Conservation (phyloP, 352 stramenopile genomes). For the Detonula confervacea region DNA sequence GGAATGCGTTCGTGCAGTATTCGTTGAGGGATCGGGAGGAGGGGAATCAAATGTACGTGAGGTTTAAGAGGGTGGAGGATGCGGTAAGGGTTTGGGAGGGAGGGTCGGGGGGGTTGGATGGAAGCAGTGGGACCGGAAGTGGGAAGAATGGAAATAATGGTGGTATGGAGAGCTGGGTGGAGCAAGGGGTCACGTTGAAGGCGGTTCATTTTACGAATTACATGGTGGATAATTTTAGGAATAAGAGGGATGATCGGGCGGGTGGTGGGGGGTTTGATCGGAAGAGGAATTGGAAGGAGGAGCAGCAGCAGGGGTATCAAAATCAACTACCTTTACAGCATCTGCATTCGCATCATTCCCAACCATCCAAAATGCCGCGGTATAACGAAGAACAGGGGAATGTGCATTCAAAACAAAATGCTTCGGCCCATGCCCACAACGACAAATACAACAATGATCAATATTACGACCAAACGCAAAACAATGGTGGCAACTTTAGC, state of each 20-base stretch:
- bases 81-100: slow-evolving; percentile 30
- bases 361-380: slow-evolving; percentile 33
- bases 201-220: slow-evolving; percentile 39
- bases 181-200: slow-evolving; percentile 23
- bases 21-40: slow-evolving; percentile 10
- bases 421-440: not conserved
- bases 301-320: not conserved
- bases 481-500: not conserved
- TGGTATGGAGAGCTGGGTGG: slow-evolving; percentile 13
- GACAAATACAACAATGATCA: slow-evolving; percentile 2
- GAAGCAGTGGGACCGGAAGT: not conserved
- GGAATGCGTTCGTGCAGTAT: slow-evolving; percentile 27
- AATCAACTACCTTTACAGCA: too few species aligned
- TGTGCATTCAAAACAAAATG: not conserved
- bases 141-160: not conserved
- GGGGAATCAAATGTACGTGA: slow-evolving; percentile 25
- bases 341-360: not conserved
- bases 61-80: slow-evolving; percentile 24
- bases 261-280: slow-evolving; percentile 16
- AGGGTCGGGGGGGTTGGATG: slow-evolving; percentile 18
- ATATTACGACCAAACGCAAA: not conserved
- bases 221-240: not conserved
- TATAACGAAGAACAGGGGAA: not conserved
- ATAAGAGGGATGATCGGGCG: not conserved
- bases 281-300: slow-evolving; percentile 23